Percentiles rank a stretch among this genome's conserved stretches.
Conservation (phyloP, 2,329 filamentous ascomycete species). For the Penicillium palitans region DNA sequence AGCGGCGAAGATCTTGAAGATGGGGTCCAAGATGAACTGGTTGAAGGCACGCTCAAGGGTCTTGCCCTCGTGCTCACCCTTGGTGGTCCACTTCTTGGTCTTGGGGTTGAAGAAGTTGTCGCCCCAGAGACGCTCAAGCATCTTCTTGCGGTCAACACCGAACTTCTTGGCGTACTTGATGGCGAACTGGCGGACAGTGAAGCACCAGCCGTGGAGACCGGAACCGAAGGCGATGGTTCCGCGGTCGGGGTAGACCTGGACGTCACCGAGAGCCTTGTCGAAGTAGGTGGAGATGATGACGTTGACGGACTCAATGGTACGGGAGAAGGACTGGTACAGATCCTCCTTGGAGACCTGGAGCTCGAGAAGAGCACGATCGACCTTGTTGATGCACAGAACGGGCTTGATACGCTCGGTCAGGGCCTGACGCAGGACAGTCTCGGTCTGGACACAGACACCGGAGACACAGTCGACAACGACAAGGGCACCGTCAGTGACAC, state of each 20-base stretch:
- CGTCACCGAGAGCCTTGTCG: slow-evolving; percentile 94
- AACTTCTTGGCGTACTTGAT: slow-evolving; percentile 98
- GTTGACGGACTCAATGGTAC: slow-evolving; percentile 99
- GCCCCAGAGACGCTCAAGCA: slow-evolving; percentile 99
- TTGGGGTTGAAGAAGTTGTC: slow-evolving; percentile 99
- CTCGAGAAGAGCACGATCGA: slow-evolving; percentile 98
- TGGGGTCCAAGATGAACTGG: slow-evolving; percentile 98
- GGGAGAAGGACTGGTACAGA: slow-evolving; percentile 98
- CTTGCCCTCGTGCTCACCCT: slow-evolving; percentile 78
- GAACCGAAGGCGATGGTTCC: slow-evolving; percentile 99
- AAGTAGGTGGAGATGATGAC: slow-evolving; percentile 99
- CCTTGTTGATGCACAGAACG: slow-evolving; percentile 99
- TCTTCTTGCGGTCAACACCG: slow-evolving; percentile 99
- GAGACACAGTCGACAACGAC: slow-evolving; percentile 99
- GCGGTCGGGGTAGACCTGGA: slow-evolving; percentile 97
- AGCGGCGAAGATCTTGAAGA: slow-evolving; percentile 96
- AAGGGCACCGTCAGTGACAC: slow-evolving; percentile 99
- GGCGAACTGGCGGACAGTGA: slow-evolving; percentile 98
- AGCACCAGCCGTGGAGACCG: slow-evolving; percentile 99
- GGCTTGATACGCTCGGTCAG: slow-evolving; percentile 99
- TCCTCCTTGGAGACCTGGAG: slow-evolving; percentile 99
- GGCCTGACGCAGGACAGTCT: slow-evolving; percentile 98
- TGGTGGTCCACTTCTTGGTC: slow-evolving; percentile 99
- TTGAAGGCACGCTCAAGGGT: slow-evolving; percentile 97
- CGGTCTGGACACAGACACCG: slow-evolving; percentile 99